Evolutionary conservation across 2,329 filamentous ascomycete genomes (phyloP).

Genomic region (Acrodontium crateriforme): DNA sequence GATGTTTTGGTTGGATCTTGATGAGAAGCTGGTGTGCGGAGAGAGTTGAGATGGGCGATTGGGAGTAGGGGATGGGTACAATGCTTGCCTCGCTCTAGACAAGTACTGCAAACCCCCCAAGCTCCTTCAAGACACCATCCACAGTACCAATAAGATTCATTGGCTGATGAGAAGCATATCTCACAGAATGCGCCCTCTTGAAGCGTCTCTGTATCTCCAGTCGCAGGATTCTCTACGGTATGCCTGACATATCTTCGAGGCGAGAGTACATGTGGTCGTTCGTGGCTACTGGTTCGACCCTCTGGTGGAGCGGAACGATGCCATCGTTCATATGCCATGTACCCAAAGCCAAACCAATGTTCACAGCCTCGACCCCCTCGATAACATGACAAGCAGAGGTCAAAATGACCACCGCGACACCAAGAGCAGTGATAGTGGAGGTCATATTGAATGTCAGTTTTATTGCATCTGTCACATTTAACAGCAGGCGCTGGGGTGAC

Average conservation of each 20-base stretch:
- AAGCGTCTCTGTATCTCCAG: slow-evolving; percentile 26
- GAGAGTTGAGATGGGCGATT: slow-evolving; percentile 43
- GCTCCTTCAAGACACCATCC: slow-evolving; percentile 77
- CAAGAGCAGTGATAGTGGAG: slow-evolving; percentile 69
- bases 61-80: slow-evolving; percentile 75
- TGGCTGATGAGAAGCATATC: slow-evolving; percentile 57
- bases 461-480: slow-evolving; percentile 54
- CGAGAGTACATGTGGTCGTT: slow-evolving; percentile 39
- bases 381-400: slow-evolving; percentile 73
- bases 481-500: slow-evolving; percentile 45
- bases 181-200: slow-evolving; percentile 69
- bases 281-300: slow-evolving; percentile 27
- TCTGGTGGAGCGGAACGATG: slow-evolving; percentile 26
- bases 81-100: slow-evolving; percentile 66
- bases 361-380: slow-evolving; percentile 61
- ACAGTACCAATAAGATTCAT: slow-evolving; percentile 84
- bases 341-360: slow-evolving; percentile 80
- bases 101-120: slow-evolving; percentile 86
- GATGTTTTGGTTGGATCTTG: slow-evolving; percentile 7
- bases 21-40: slow-evolving; percentile 10
- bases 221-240: slow-evolving; percentile 39
- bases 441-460: slow-evolving; percentile 64
- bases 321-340: slow-evolving; percentile 44
- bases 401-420: slow-evolving; percentile 59
- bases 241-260: slow-evolving; percentile 31